Percentiles rank a stretch among this genome's conserved stretches.
Evolutionary conservation across 2,329 filamentous ascomycete genomes (phyloP).

Genomic region (Coniochaeta prunicola): DNA sequence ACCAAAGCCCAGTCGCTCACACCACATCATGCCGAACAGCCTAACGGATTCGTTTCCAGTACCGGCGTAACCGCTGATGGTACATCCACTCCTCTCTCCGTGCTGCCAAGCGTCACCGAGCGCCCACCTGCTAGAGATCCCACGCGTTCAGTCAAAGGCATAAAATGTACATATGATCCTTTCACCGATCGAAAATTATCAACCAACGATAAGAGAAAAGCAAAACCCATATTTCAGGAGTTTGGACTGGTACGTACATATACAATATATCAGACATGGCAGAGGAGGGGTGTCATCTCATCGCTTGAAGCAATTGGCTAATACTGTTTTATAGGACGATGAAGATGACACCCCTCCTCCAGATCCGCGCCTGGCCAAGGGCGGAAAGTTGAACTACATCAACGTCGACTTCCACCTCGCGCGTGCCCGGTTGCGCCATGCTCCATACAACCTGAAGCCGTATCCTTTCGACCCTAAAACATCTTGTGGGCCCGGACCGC

Average conservation of each 20-base stretch:
- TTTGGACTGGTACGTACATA: constrained; percentile 59
- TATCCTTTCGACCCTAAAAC: constrained; percentile 77
- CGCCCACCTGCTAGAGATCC: constrained; percentile 52
- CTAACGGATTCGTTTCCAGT: constrained; percentile 22
- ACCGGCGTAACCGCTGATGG: constrained; percentile 21
- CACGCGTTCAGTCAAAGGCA: constrained; percentile 43
- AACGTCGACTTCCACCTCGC: constrained; percentile 62
- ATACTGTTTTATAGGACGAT: constrained; percentile 46
- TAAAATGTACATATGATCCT: constrained; percentile 52
- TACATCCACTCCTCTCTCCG: constrained; percentile 12
- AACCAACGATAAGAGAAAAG: constrained; percentile 45
- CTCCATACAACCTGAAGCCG: constrained; percentile 72
- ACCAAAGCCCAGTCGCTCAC: constrained; percentile 50
- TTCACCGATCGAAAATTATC: constrained; percentile 37
- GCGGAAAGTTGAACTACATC: constrained; percentile 60
- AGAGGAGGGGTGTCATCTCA: constrained; percentile 55
- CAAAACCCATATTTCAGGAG: constrained; percentile 55
- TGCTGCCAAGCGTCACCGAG: constrained; percentile 15
- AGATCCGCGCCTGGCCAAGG: constrained; percentile 73
- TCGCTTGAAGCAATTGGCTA: constrained; percentile 47
- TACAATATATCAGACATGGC: constrained; percentile 26
- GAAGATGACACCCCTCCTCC: constrained; percentile 71
- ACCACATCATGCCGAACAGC: constrained; percentile 35
- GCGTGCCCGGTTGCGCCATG: constrained; percentile 63
- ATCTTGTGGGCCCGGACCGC: constrained; percentile 81